Percentiles rank a stretch among this genome's conserved stretches.
These are phyloP conservation scores for Cyberlindnera maritima DNA, from an alignment of 805 yeast species.

Conservation along the genomic window DNA sequence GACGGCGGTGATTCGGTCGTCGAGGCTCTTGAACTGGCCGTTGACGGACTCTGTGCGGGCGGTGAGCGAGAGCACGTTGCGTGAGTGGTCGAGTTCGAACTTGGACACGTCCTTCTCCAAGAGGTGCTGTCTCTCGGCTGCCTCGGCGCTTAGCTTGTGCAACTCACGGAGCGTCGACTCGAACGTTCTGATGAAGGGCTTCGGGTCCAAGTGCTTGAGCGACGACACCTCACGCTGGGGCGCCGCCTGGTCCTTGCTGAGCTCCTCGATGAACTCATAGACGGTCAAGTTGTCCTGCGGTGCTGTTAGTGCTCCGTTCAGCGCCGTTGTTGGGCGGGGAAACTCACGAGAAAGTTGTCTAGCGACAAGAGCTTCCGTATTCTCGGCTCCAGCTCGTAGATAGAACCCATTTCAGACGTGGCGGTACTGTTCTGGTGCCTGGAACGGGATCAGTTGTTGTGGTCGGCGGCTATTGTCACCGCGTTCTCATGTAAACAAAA, in stretches of 20 bases:
- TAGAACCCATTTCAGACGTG: constrained; percentile 32
- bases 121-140: constrained; percentile 46
- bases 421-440: background rate
- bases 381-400: constrained; percentile 64
- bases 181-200: constrained; percentile 91
- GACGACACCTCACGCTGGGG: constrained; percentile 50
- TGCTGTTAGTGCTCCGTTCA: constrained; percentile 1
- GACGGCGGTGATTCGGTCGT: constrained; percentile 51
- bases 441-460: background rate
- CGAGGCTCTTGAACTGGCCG: constrained; percentile 48
- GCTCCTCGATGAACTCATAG: constrained; percentile 75
- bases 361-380: constrained; percentile 52
- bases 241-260: constrained; percentile 63
- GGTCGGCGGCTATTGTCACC: background rate
- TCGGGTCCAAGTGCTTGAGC: constrained; percentile 68
- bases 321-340: background rate
- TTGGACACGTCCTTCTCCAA: constrained; percentile 56
- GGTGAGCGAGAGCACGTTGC: constrained; percentile 57
- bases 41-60: constrained; percentile 45
- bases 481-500: too few relatives aligned
- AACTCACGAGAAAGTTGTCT: constrained; percentile 51
- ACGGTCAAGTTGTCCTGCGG: constrained; percentile 60
- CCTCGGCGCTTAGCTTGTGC: constrained; percentile 55
- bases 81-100: constrained; percentile 64
- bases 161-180: constrained; percentile 80